Evolutionary conservation across 768 basidiomycete species (phyloP), one percentile per base, ranked within the genome.

Genomic region (Cubamyces lactineus): DNA sequence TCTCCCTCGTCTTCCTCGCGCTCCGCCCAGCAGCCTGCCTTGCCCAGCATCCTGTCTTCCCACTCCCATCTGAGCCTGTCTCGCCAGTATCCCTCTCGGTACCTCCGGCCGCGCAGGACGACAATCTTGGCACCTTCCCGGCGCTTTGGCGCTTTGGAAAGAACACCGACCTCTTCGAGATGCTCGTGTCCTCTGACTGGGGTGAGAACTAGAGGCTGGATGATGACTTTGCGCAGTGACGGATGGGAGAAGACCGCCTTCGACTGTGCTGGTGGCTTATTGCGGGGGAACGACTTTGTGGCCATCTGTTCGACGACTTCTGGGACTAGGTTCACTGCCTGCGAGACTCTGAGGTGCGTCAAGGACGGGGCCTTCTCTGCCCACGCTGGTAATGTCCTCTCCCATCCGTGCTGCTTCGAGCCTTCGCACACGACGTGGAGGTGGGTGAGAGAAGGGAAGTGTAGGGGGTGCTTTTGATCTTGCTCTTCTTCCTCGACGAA

Each of bases 1-100:
- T 59, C 53, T 2, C 53, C 57, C 17, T 63, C 56, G 54, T 62
- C 61, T 6, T 51, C 54, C 24, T 58, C 62, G 28, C 46, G 56
- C 34, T 53, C 56, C 12, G 30, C 43, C 56, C 57, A 57, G 24
- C 55, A 57, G 8, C 57, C 61, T 4, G 24, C 26, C 28, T 24
- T 46, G 13, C 51, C 56, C 3, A 57, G 9, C 46, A 57, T 53
- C 19, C 56, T 21, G 30, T 46, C 62, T 34, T 57, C 56, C 62
- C 51, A 58, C 26, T 56, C 51, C 56, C 62, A 63, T 15, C 62
- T 41, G 15, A 62, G 49, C 28, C 54, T 48, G 43, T 63, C 62
- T 42, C 45, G n/a, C 56, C 56, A 63, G 30, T 57, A 63, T 6
- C 56, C 56, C 4, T 46, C 39, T 46, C 62, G 7, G 46, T 48